Conservation (phyloP, 805 yeast genomes). For the Metschnikowia proteae region DNA sequence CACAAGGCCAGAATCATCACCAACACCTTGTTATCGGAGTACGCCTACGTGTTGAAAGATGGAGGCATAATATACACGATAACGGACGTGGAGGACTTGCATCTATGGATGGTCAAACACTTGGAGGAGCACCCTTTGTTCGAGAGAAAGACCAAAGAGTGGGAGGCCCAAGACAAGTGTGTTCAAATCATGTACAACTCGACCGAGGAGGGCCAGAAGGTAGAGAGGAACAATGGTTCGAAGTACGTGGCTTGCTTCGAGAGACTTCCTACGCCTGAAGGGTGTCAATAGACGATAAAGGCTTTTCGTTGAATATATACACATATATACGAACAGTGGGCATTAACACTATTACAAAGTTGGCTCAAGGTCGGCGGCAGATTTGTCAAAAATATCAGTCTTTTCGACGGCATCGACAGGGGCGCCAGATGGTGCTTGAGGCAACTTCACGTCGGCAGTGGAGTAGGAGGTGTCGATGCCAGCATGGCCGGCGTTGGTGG, state of each 20-base stretch:
- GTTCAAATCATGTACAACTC: slow-evolving; percentile 83
- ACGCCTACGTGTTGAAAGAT: slow-evolving; percentile 82
- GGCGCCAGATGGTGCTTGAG: slow-evolving; percentile 35
- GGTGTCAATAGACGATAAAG: slow-evolving; percentile 10
- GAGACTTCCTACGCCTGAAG: slow-evolving; percentile 61
- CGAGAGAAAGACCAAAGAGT: slow-evolving; percentile 70
- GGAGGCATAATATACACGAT: slow-evolving; percentile 91
- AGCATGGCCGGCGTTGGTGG: slow-evolving; percentile 4
- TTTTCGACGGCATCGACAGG: slow-evolving; percentile 4
- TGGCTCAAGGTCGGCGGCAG: slow-evolving; percentile 8
- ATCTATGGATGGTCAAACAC: slow-evolving; percentile 94
- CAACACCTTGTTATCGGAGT: slow-evolving; percentile 81
- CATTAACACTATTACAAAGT: slow-evolving; percentile 6
- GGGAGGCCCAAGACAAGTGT: slow-evolving; percentile 79
- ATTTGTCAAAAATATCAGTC: slow-evolving; percentile 7
- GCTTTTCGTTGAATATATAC: slow-evolving; percentile 1
- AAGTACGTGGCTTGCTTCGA: slow-evolving; percentile 87
- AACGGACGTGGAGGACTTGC: slow-evolving; percentile 91
- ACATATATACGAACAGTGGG: background rate
- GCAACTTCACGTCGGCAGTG: slow-evolving; percentile 22
- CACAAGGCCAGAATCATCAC: slow-evolving; percentile 97
- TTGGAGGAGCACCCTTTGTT: slow-evolving; percentile 88
- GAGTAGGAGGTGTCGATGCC: slow-evolving; percentile 3
- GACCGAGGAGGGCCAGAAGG: slow-evolving; percentile 99
- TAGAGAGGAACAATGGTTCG: slow-evolving; percentile 80